Percentiles rank a stretch among this genome's conserved stretches.
Conservation (phyloP, 2,329 filamentous ascomycete species). For the Cordyceps tenuipes region DNA sequence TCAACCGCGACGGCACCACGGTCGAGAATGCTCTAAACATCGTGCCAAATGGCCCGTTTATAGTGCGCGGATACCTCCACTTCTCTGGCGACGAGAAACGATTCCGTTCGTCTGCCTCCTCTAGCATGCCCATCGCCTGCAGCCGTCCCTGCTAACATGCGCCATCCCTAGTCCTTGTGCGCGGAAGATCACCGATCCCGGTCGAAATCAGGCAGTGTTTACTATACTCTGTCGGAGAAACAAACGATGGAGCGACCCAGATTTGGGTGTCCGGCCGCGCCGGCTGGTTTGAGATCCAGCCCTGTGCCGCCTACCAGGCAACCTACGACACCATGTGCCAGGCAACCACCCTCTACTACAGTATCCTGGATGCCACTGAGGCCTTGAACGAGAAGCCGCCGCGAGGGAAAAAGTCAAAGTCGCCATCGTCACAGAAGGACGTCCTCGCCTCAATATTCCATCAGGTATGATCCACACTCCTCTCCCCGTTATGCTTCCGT, state of each 20-base stretch:
- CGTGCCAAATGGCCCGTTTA: conserved; percentile 50
- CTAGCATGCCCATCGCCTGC: too few species aligned
- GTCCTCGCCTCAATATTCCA: conserved; percentile 25
- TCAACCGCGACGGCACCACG: conserved; percentile 42
- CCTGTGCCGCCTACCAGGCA: conserved; percentile 45
- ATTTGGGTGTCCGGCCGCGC: conserved; percentile 53
- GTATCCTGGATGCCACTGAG: conserved; percentile 48
- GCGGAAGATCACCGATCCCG: conserved; percentile 21
- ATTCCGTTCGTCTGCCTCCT: conserved; percentile 26
- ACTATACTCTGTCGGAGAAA: conserved; percentile 45
- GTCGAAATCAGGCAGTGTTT: conserved; percentile 47
- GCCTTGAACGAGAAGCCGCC: conserved; percentile 23
- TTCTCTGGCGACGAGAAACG: conserved; percentile 32
- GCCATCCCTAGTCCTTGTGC: conserved; percentile 22
- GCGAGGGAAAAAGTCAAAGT: conserved; percentile 20
- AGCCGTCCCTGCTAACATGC: neutral
- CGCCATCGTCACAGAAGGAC: conserved; percentile 20
- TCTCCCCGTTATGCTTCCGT: neutral
- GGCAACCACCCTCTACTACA: conserved; percentile 57
- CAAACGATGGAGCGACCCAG: conserved; percentile 41
- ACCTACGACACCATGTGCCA: conserved; percentile 54
- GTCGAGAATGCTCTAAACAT: conserved; percentile 54
- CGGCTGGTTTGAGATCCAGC: conserved; percentile 61
- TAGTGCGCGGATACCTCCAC: conserved; percentile 51
- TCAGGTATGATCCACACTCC: conserved; percentile 17